Percentiles rank a stretch among this genome's conserved stretches.
Evolutionary conservation across 306 rosid genomes (phyloP).

Genomic region (Lagenaria siceraria): DNA sequence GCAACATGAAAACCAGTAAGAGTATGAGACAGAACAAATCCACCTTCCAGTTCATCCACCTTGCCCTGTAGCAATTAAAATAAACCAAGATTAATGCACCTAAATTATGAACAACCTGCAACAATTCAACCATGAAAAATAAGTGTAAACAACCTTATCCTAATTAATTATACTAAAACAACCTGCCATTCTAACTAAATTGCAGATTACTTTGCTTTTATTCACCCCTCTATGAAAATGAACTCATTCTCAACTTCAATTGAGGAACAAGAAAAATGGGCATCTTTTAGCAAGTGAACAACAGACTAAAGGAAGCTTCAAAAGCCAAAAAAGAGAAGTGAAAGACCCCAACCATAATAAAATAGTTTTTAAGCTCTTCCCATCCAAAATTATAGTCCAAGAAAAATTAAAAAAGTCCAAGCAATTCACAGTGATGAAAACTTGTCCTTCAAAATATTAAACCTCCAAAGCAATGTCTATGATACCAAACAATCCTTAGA

Average conservation of each 20-base stretch:
- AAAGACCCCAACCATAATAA: background rate
- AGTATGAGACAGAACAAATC: conserved; percentile 78
- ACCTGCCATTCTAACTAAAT: background rate
- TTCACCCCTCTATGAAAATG: background rate
- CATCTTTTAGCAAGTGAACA: background rate
- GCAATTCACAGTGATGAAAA: background rate
- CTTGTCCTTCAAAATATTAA: background rate
- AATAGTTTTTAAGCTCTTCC: background rate
- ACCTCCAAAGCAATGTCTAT: background rate
- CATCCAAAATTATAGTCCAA: background rate
- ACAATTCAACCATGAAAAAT: background rate
- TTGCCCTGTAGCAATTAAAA: conserved; percentile 37
- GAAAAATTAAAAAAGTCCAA: background rate
- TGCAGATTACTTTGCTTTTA: background rate
- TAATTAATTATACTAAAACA: background rate
- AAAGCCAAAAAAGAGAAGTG: background rate
- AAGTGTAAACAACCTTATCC: background rate
- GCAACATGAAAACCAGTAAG: conserved; percentile 71
- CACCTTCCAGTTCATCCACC: conserved; percentile 84
- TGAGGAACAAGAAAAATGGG: background rate
- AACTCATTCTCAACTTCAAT: background rate
- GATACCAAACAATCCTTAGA: background rate
- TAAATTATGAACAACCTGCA: background rate
- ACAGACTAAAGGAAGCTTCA: background rate
- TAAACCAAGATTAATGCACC: background rate